phyloP scores from a whole-genome alignment of 2,329 filamentous ascomycete species.

The Colletotrichum sp. region DNA sequence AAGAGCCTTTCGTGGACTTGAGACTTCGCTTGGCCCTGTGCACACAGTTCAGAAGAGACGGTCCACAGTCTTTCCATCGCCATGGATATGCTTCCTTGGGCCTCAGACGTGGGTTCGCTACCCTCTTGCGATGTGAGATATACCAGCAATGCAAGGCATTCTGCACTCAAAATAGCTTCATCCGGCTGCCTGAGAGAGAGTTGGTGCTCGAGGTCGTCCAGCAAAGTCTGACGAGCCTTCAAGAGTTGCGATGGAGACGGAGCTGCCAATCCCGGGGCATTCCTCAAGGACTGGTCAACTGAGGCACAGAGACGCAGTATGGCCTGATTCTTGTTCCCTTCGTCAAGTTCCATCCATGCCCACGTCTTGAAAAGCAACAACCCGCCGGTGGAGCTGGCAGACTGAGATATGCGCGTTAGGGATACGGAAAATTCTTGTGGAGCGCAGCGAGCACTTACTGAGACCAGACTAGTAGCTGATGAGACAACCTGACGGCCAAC shows the following conservation, averaged over 20 bases:
- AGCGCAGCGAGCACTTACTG: constrained; percentile 28
- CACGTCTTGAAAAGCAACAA: constrained; percentile 61
- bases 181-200: constrained; percentile 54
- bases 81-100: constrained; percentile 62
- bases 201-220: constrained; percentile 58
- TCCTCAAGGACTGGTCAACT: constrained; percentile 32
- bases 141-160: constrained; percentile 67
- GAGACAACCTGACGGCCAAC: constrained; percentile 69
- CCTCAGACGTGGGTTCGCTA: constrained; percentile 46
- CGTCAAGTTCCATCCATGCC: constrained; percentile 70
- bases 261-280: constrained; percentile 22
- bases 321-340: constrained; percentile 36
- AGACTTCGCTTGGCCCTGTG: constrained; percentile 35
- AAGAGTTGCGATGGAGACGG: constrained; percentile 48
- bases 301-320: constrained; percentile 44
- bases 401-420: not conserved
- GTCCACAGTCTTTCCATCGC: constrained; percentile 46
- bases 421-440: not conserved
- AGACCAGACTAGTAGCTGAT: constrained; percentile 58
- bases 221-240: constrained; percentile 58
- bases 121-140: constrained; percentile 62
- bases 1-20: constrained; percentile 67
- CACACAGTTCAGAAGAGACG: constrained; percentile 47
- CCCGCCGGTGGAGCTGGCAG: constrained; percentile 14
- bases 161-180: constrained; percentile 59